phyloP scores from a whole-genome alignment of 2,329 filamentous ascomycete species.

The Torrubiella hemipterigena region DNA sequence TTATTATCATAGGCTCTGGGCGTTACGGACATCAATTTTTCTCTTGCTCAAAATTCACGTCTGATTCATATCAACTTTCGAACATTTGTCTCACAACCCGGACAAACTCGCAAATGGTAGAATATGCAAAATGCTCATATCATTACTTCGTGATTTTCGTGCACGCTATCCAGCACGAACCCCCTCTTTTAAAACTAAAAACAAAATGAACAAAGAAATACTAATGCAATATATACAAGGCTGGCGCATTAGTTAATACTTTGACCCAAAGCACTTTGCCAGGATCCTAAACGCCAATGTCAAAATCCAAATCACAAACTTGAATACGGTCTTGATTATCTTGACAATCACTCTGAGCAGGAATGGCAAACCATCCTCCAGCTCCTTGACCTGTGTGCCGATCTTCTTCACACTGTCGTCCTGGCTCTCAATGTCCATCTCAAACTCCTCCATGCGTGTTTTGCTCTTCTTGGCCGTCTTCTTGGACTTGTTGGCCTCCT shows the following conservation, averaged over 20 bases:
- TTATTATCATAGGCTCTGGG: conserved; percentile 1
- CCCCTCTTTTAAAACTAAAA: no score
- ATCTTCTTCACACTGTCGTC: conserved; percentile 27
- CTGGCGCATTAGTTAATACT: conserved; percentile 21
- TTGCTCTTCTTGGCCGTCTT: conserved; percentile 18
- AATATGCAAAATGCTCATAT: no score
- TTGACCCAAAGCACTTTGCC: conserved; percentile 36
- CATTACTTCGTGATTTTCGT: no score
- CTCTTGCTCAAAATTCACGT: no score
- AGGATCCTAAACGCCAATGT: conserved; percentile 43
- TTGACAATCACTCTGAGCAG: conserved; percentile 35
- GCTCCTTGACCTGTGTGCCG: conserved; percentile 20
- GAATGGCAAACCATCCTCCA: conserved; percentile 37
- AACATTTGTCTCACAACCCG: no score
- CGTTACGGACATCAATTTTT: no score
- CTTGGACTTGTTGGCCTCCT: conserved; percentile 10
- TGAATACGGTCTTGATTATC: conserved; percentile 39
- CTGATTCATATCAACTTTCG: no score
- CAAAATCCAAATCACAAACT: conserved; percentile 45
- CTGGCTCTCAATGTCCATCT: conserved; percentile 52
- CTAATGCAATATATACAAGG: no score
- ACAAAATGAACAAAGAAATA: background rate
- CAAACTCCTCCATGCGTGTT: conserved; percentile 42
- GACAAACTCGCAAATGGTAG: no score
- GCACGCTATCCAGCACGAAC: no score